Percentiles rank a stretch among this genome's conserved stretches.
These are phyloP conservation scores for Naganishia sp. DNA, from an alignment of 1,284 basidiomycete genomes.

Conservation along the genomic window DNA sequence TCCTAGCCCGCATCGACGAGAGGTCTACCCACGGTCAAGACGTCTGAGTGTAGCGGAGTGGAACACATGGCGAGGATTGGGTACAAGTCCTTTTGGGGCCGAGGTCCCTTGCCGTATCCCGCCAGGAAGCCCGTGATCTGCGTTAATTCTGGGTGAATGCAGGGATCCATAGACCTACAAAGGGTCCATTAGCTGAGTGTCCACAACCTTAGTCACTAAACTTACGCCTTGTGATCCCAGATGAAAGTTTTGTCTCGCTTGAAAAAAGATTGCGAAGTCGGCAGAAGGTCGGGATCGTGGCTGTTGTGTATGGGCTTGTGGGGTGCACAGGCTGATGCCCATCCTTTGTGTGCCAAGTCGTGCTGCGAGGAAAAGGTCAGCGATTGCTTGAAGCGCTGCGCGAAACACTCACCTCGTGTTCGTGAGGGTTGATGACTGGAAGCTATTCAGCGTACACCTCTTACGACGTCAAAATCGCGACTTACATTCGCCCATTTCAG, in stretches of 20 bases:
- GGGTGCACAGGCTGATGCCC: constrained; percentile 49
- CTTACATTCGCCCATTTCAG: constrained; percentile 48
- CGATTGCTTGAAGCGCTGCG: not conserved
- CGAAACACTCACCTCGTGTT: constrained; percentile 36
- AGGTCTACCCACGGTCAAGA: constrained; percentile 59
- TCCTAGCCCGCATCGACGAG: no score
- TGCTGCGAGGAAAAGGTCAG: constrained; percentile 31
- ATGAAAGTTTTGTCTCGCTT: constrained; percentile 43
- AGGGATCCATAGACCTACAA: constrained; percentile 62
- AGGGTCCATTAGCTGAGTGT: constrained; percentile 32
- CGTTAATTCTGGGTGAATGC: constrained; percentile 60
- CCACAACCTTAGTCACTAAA: constrained; percentile 31
- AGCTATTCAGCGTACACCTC: not conserved
- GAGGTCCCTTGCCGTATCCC: constrained; percentile 58
- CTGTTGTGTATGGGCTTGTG: constrained; percentile 44
- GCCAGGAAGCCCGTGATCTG: constrained; percentile 63
- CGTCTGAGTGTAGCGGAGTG: constrained; percentile 63
- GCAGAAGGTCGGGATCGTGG: constrained; percentile 39
- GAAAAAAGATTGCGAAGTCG: constrained; percentile 44
- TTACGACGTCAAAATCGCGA: constrained; percentile 11
- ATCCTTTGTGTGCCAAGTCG: constrained; percentile 48
- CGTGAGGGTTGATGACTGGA: constrained; percentile 40
- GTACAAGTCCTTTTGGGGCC: constrained; percentile 56
- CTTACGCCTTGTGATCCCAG: constrained; percentile 51
- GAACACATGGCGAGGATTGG: constrained; percentile 63